Base-by-base conservation (phyloP, 208 protist genomes). In the Porcisia deanei region DNA sequence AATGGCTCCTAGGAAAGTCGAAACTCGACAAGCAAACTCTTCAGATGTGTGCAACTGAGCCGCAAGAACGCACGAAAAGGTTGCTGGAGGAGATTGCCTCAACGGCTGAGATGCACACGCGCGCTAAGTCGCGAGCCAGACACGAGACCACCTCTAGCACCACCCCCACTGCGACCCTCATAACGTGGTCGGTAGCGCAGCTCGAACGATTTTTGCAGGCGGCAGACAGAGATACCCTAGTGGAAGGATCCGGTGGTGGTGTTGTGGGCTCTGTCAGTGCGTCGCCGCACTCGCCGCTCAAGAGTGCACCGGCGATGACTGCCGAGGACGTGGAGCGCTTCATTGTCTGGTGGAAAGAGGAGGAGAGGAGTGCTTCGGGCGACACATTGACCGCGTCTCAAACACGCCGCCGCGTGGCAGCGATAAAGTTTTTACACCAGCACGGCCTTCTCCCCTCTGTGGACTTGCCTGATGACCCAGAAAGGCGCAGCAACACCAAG, bases 271-370 rank as follows among this genome's bases (percentile, higher is more conserved):
- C 58, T 18, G 45, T 49, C 53, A 82, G 25, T 37, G 43, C 65
- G 68, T n/a, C 68, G 58, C 25, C 59, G 60, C 9, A 9, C n/a
- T 25, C 41, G 41, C 18, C 9, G 52, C 45, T 41, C 18, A 45
- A 54, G 34, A 20, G 52, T 34, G 68, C 68, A 7, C 34, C 68
- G 10, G 49, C 68, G 68, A 53, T 82, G 66, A 77, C 71, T 22
- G 76, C 77, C 16, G 76, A 74, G 1, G 82, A 76, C 4, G 73
- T 89, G 64, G 82, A 74, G 34, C 81, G 77, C 43, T 81, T 87
- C 57, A 71, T 91, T 16, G 58, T 85, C 67, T 75, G 73, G 72
- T 86, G 84, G 77, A 75, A 83, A 76, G 75, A 82, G 64, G 81
- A 78, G 43, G 10, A 71, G 63, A 20, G 1, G 63, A 20, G 22